Conservation (phyloP, 2,329 filamentous ascomycete genomes). For the Eutypa lata region DNA sequence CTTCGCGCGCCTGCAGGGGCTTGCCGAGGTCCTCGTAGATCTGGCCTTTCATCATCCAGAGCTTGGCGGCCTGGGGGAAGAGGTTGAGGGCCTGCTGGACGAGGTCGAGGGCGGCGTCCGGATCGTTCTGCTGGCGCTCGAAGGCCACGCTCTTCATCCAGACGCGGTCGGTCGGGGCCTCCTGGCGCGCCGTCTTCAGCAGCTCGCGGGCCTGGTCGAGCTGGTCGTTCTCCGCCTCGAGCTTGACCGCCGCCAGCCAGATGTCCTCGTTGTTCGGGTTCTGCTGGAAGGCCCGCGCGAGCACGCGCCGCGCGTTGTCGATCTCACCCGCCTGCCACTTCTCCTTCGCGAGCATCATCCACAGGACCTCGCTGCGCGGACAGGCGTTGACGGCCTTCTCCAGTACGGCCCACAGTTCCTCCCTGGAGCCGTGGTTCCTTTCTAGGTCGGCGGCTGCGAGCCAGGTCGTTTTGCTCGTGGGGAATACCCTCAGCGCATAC, state of each 20-base stretch:
- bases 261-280: constrained; percentile 98
- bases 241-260: constrained; percentile 92
- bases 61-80: constrained; percentile 81
- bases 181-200: constrained; percentile 75
- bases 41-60: constrained; percentile 99
- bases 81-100: constrained; percentile 81
- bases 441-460: constrained; percentile 88
- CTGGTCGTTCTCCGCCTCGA: constrained; percentile 87
- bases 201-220: constrained; percentile 79
- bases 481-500: constrained; percentile 85
- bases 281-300: constrained; percentile 88
- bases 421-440: constrained; percentile 80
- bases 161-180: constrained; percentile 91
- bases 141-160: constrained; percentile 97
- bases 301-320: constrained; percentile 79
- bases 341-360: constrained; percentile 95
- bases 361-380: constrained; percentile 84
- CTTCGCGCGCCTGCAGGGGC: constrained; percentile 80
- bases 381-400: constrained; percentile 94
- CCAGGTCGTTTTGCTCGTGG: constrained; percentile 85
- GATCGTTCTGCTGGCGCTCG: constrained; percentile 78
- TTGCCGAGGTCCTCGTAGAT: constrained; percentile 86
- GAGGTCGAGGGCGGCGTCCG: constrained; percentile 79
- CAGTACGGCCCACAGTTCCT: constrained; percentile 78
- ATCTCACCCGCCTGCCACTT: constrained; percentile 88